phyloP scores from a whole-genome alignment of 2,329 filamentous ascomycete species.

The Aureobasidium sp. region DNA sequence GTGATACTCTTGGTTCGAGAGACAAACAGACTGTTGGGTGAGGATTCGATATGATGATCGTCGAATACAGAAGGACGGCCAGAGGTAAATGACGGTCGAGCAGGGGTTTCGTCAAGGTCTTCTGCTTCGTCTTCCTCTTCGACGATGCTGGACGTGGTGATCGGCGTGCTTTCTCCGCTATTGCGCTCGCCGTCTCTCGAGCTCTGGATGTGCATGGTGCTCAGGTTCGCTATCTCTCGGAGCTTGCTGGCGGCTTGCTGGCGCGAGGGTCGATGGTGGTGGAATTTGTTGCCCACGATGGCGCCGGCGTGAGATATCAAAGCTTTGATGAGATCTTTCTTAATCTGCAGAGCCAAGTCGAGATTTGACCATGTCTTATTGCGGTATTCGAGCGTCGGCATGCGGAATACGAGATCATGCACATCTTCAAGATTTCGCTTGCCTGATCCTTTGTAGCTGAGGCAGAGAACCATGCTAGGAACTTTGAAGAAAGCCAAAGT shows the following conservation, averaged over 20 bases:
- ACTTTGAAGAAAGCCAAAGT: slow-evolving; percentile 93
- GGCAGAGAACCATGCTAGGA: slow-evolving; percentile 86
- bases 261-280: slow-evolving; percentile 73
- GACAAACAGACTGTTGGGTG: background rate
- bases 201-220: slow-evolving; percentile 48
- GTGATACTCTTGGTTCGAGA: background rate
- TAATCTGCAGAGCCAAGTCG: slow-evolving; percentile 83
- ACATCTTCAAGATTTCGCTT: slow-evolving; percentile 95
- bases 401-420: slow-evolving; percentile 92
- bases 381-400: slow-evolving; percentile 89
- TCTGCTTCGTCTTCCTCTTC: background rate
- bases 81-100: slow-evolving; percentile 11
- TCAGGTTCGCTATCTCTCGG: slow-evolving; percentile 75
- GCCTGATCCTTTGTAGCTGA: slow-evolving; percentile 94
- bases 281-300: slow-evolving; percentile 96
- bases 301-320: slow-evolving; percentile 92
- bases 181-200: background rate
- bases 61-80: background rate
- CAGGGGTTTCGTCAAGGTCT: background rate
- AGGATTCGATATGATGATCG: background rate
- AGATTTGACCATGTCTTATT: slow-evolving; percentile 99
- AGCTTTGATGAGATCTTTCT: slow-evolving; percentile 89
- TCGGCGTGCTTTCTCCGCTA: slow-evolving; percentile 5
- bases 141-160: background rate
- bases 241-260: slow-evolving; percentile 66